Percentiles rank a stretch among this genome's conserved stretches.
Evolutionary conservation across 2,329 filamentous ascomycete species (phyloP).

Genomic region (Aspergillus novofumigatus): DNA sequence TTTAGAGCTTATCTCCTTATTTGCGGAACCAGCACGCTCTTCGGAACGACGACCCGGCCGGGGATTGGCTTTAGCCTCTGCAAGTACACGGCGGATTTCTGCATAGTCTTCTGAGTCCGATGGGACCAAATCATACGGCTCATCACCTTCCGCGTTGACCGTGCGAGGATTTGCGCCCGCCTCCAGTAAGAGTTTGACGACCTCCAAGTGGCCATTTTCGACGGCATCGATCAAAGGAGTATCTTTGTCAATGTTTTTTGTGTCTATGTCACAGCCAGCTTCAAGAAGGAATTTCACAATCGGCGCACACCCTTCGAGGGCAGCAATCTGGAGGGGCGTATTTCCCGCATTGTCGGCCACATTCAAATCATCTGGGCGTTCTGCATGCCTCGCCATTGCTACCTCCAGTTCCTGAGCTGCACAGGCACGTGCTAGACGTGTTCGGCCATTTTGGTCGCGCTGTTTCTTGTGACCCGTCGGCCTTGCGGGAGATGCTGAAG

Average conservation of each 20-base stretch:
- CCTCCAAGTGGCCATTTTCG: constrained; percentile 87
- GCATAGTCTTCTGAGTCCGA: constrained; percentile 72
- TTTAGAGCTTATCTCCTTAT: constrained; percentile 38
- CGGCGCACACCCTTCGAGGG: constrained; percentile 77
- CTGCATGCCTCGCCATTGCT: constrained; percentile 68
- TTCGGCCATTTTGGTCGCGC: constrained; percentile 88
- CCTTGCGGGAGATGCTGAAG: constrained; percentile 61
- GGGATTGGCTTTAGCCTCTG: constrained; percentile 59
- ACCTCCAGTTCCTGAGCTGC: constrained; percentile 77
- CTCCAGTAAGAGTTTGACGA: constrained; percentile 77
- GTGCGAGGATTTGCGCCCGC: constrained; percentile 89
- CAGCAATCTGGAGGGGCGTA: constrained; percentile 88
- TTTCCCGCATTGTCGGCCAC: constrained; percentile 93
- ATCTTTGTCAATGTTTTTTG: constrained; percentile 73
- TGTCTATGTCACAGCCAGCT: constrained; percentile 79
- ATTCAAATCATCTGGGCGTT: constrained; percentile 83
- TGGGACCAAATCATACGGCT: constrained; percentile 79
- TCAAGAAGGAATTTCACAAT: constrained; percentile 85
- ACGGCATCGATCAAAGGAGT: constrained; percentile 94
- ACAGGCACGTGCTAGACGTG: constrained; percentile 82
- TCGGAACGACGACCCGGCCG: constrained; percentile 43
- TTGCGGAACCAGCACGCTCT: constrained; percentile 34
- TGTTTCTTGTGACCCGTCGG: constrained; percentile 72
- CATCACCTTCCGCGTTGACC: constrained; percentile 86
- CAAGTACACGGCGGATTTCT: constrained; percentile 68